A percentile compares a stretch with the other conserved stretches of the same genome.
phyloP scores from a whole-genome alignment of 2,329 filamentous ascomycete genomes.

The Sarocladium strictum region DNA sequence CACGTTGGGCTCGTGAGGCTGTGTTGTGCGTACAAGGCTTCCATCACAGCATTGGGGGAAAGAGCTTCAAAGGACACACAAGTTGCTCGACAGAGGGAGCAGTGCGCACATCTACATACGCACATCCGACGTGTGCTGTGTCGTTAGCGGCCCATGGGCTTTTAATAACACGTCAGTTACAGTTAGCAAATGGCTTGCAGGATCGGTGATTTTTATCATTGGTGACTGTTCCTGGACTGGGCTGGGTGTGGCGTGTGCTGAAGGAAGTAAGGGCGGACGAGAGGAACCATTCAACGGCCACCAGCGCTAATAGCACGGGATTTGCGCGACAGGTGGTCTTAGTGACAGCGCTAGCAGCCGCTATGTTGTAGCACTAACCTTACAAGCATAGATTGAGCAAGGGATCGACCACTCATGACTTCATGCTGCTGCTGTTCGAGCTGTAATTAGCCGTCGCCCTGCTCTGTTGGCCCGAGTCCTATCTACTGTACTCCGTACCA shows the following conservation, averaged over 20 bases:
- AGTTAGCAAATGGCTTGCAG: neutral
- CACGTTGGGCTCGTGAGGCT: too few relatives aligned
- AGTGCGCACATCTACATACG: neutral
- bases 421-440: too few relatives aligned
- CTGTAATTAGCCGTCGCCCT: too few relatives aligned
- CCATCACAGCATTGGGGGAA: too few relatives aligned
- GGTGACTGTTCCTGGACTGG: conserved; percentile 1
- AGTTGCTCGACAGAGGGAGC: neutral
- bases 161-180: neutral
- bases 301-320: conserved; percentile 4
- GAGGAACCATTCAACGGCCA: neutral
- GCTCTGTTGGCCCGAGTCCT: neutral
- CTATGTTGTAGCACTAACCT: neutral
- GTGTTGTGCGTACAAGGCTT: too few relatives aligned
- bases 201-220: conserved; percentile 6
- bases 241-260: neutral
- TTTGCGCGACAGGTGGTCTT: neutral
- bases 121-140: neutral
- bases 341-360: conserved; percentile 3
- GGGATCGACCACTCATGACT: neutral
- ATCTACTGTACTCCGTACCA: too few relatives aligned
- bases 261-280: neutral
- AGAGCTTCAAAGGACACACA: too few relatives aligned
- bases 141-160: neutral
- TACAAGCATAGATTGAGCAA: neutral